These are phyloP conservation scores for Pseudocercospora cruenta DNA, from an alignment of 2,329 filamentous ascomycete species.

Conservation along the genomic window DNA sequence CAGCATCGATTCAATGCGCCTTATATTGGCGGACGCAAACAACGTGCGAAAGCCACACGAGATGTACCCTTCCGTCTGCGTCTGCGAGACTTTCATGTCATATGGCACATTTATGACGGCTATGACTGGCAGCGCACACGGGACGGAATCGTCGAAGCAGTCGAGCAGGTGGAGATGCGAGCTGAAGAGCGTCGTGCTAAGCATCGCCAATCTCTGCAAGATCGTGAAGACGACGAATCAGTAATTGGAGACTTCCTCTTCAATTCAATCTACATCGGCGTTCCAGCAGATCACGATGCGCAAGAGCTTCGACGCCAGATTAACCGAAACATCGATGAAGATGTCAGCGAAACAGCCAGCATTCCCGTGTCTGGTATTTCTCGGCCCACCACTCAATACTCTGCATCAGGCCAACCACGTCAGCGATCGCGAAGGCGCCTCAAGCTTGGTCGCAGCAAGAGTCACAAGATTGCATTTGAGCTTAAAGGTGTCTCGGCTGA, in stretches of 20 bases:
- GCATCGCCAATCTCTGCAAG: constrained; percentile 58
- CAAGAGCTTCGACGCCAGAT: constrained; percentile 80
- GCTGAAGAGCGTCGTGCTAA: constrained; percentile 72
- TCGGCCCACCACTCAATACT: constrained; percentile 56
- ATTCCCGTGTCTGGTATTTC: constrained; percentile 71
- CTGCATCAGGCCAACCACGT: constrained; percentile 34
- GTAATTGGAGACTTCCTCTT: constrained; percentile 95
- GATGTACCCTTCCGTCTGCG: constrained; percentile 67
- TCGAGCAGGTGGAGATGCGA: constrained; percentile 82
- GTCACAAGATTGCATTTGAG: constrained; percentile 95
- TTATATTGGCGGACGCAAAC: constrained; percentile 9
- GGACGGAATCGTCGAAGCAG: constrained; percentile 82
- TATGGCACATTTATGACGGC: constrained; percentile 97
- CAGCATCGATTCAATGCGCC: constrained; percentile 39
- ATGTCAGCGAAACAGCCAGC: constrained; percentile 85
- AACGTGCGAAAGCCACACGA: neutral
- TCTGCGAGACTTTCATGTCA: constrained; percentile 85
- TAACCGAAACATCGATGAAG: constrained; percentile 84
- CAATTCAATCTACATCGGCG: constrained; percentile 97
- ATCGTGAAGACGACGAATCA: constrained; percentile 75
- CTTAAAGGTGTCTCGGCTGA: constrained; percentile 82
- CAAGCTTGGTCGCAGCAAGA: constrained; percentile 79
- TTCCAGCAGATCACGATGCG: constrained; percentile 79
- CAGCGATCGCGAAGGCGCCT: constrained; percentile 51
- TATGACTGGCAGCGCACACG: constrained; percentile 94